Conservation (phyloP, 352 stramenopile genomes). For the Pythium folliculosum region DNA sequence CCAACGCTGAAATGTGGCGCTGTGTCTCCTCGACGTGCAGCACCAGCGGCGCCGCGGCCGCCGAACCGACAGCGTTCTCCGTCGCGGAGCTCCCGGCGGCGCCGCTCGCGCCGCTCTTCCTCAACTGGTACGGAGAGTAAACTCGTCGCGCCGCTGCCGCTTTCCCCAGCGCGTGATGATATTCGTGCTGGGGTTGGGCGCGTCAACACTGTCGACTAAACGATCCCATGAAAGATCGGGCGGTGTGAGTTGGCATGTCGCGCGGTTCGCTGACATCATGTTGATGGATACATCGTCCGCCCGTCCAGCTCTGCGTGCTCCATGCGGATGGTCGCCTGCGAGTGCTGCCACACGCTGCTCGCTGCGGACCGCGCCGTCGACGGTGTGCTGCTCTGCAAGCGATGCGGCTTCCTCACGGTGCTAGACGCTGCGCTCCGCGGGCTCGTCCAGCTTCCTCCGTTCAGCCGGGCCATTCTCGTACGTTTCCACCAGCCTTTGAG, state of each 20-base stretch:
- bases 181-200: too few relatives aligned
- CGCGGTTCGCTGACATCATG: background rate
- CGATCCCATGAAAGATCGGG: background rate
- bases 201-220: background rate
- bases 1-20: background rate
- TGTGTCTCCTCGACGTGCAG: conserved; percentile 16
- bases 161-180: too few relatives aligned
- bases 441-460: conserved; percentile 25
- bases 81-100: conserved; percentile 14
- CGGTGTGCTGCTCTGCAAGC: conserved; percentile 33
- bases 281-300: background rate
- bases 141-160: too few relatives aligned
- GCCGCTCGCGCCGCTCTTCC: conserved; percentile 20
- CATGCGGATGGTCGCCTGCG: conserved; percentile 29
- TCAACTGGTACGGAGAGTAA: conserved; percentile 32
- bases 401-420: conserved; percentile 37
- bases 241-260: background rate
- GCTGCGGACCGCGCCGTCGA: conserved; percentile 17
- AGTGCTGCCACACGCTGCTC: conserved; percentile 35
- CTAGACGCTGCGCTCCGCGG: conserved; percentile 28
- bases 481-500: background rate
- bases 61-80: background rate
- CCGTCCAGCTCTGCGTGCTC: conserved; percentile 22
- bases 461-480: conserved; percentile 33
- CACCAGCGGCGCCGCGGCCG: background rate